phyloP scores from a whole-genome alignment of 345 rosid species.

The Pistacia integerrima region DNA sequence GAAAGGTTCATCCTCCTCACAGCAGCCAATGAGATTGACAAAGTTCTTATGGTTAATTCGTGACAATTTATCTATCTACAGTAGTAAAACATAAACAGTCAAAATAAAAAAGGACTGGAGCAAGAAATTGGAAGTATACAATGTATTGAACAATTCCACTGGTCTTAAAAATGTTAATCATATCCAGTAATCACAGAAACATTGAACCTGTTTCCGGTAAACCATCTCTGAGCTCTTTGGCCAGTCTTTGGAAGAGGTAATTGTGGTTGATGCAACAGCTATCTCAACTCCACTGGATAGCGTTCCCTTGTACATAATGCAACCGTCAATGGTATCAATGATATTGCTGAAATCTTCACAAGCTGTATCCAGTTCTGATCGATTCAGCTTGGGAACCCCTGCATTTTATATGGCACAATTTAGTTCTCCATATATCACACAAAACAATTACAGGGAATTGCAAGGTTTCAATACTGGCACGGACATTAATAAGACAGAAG shows the following conservation, averaged over 20 bases:
- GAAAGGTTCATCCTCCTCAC: constrained; percentile 90
- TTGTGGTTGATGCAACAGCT: constrained; percentile 63
- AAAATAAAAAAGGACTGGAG: constrained; percentile 6
- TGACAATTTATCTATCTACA: constrained; percentile 75
- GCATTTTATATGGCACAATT: constrained; percentile 21
- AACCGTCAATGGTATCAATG: constrained; percentile 57
- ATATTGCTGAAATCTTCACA: constrained; percentile 99
- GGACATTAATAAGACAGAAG: too few species aligned
- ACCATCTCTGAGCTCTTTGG: constrained; percentile 61
- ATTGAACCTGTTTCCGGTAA: constrained; percentile 68
- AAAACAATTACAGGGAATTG: background rate
- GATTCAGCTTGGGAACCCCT: constrained; percentile 96
- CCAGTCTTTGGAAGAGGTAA: constrained; percentile 65
- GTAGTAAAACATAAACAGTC: constrained; percentile 13
- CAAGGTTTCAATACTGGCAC: background rate
- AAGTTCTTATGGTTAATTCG: constrained; percentile 91
- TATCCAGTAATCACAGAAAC: background rate
- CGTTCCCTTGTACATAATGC: constrained; percentile 85
- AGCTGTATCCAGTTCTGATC: constrained; percentile 86
- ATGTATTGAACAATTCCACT: background rate
- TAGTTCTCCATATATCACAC: background rate
- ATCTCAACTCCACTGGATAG: constrained; percentile 98
- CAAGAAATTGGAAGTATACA: background rate
- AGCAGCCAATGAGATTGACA: constrained; percentile 82
- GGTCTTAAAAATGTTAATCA: background rate